Base-by-base conservation (phyloP, 148 eudicot species). In the Bassia scoparia region DNA sequence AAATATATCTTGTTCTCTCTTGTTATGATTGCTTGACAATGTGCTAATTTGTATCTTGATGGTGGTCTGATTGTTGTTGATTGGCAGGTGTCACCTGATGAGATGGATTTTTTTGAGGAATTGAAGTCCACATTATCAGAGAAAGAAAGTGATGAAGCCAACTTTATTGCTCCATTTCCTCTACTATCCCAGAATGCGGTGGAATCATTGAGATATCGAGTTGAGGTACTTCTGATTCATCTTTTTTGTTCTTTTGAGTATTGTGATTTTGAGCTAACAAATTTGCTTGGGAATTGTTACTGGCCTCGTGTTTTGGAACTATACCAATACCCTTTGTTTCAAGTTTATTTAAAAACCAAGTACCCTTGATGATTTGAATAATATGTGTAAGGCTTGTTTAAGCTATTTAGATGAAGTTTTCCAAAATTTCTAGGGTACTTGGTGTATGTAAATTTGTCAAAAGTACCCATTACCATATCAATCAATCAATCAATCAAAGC, bases 171-270 rank as follows among this genome's bases (percentile, higher is more conserved):
- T 66, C 89, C 97, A 55, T 96, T 92, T 81, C 97, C 94, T 70
- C 81, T 88, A 74, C 96, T 89, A 16, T 81, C 85, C 12, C 82
- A 86, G 78, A 89, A 89, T 85, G 99, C 99, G 14, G 97, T 92
- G 74, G 99, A 96, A 74, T 87, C 94, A 10, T 81, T 96, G 76
- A 88, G 99, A 21, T 96, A 92, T 81, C 85, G 99, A 78, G 89
- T 97, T 76, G 97, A 92, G 96, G 97, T 92, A 86, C 69, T 49
- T 67, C 55, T 38, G 29, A 53, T 55, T 38, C 49, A 31, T 63
- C 23, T 43, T 3, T 38, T 24, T n/a, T 43, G 8, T 41, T 41
- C 14, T 41, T 8, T 41, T 41, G 46, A 41, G 10, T 8, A 0
- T 5, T 37, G 7, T 37, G 43, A 37, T 41, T 8, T 41, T 7